Evolutionary conservation across 768 basidiomycete genomes (phyloP), one percentile per base, ranked within the genome.

Genomic region (Lentinula lateritia): DNA sequence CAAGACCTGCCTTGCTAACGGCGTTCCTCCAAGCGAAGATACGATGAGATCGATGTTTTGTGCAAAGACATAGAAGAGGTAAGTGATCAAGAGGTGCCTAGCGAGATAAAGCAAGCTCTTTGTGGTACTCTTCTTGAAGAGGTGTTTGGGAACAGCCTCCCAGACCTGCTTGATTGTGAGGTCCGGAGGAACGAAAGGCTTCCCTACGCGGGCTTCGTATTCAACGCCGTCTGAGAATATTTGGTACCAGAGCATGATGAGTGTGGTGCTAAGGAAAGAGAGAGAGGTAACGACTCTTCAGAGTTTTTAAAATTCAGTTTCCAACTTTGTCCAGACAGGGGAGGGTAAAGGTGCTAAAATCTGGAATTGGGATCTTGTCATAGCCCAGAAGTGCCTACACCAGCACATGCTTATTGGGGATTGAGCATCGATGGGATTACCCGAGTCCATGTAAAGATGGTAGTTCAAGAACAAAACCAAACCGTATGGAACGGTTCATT

Each of bases 161-260:
- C 76, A 81, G 38, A 85, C 67, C 36, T 80, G 73, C 60, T 78
- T 79, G 50, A 81, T 65, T 9, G 61, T 16, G 73, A 74, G 23
- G 59, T 76, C 70, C 4, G 80, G 79, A 5, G 78, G 80, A 5
- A 72, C 68, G 64, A 81, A 82, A 0, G 72, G 66, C 57, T 70
- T 75, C 28, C 68, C 68, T 62, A 70, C 76, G 36, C 80, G 74
- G 10, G 75, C 73, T 63, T 79, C 76, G 65, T 79, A 82, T 73
- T 83, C 82, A 20, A 80, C 79, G 34, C 80, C 76, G 63, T 82
- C 80, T 59, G 73, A 72, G 52, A 82, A 78, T 23, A 65, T 67
- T 64, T 78, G 77, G 60, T 72, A 78, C 77, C 77, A 78, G 41
- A 68, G 60, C 78, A 79, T 78, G 59, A 53, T 38, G 63, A 62